Evolutionary conservation across 2,329 filamentous ascomycete genomes (phyloP).

Genomic region (Paradendryphiella salina): DNA sequence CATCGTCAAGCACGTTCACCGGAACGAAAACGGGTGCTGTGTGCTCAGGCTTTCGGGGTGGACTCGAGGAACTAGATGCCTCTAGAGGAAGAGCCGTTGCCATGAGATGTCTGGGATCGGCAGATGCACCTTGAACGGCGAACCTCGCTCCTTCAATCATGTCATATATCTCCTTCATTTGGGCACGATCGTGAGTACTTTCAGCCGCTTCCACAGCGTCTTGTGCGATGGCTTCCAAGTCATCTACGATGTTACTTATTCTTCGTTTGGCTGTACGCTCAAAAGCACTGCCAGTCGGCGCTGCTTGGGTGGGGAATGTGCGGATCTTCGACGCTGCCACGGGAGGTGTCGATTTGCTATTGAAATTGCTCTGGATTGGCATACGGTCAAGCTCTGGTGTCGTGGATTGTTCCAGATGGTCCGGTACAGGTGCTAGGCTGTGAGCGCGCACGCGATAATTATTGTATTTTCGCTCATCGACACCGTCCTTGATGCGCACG

Average conservation of each 20-base stretch:
- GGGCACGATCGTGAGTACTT: conserved; percentile 35
- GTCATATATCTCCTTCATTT: conserved; percentile 45
- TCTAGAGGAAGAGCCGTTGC: conserved; percentile 26
- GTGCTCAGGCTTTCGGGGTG: not conserved
- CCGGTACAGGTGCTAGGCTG: conserved; percentile 29
- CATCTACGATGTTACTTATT: conserved; percentile 44
- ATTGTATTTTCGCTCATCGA: conserved; percentile 5
- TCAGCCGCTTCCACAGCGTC: conserved; percentile 48
- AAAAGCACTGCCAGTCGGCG: conserved; percentile 26
- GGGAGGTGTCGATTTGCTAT: conserved; percentile 13
- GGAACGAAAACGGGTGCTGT: not conserved
- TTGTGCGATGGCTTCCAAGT: conserved; percentile 50
- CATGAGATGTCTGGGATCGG: conserved; percentile 29
- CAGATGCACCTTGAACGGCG: conserved; percentile 41
- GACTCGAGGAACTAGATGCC: conserved; percentile 15
- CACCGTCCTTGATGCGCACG: conserved; percentile 15
- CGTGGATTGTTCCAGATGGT: conserved; percentile 27
- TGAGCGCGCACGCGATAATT: conserved; percentile 16
- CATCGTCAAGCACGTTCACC: not conserved
- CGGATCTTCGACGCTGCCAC: conserved; percentile 23
- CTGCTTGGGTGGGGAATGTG: conserved; percentile 28
- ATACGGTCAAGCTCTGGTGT: conserved; percentile 22
- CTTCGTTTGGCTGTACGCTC: conserved; percentile 20
- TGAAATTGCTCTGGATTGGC: conserved; percentile 10
- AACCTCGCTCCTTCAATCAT: conserved; percentile 48